phyloP scores from a whole-genome alignment of 345 rosid species.

The Heritiera fomes region DNA sequence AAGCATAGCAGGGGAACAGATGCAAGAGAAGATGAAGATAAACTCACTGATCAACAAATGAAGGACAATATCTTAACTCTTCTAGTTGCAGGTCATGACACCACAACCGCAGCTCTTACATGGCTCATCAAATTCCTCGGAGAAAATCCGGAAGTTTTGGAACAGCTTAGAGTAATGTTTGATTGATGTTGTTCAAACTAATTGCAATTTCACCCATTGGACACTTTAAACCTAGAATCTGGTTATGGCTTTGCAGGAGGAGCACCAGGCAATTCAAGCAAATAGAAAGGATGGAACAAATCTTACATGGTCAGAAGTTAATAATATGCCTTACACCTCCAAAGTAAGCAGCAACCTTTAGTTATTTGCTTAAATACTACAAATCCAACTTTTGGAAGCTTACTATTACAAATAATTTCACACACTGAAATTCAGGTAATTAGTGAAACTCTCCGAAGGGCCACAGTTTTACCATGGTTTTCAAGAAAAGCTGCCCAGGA shows the following conservation, averaged over 20 bases:
- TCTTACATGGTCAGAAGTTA: constrained; percentile 57
- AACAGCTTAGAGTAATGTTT: constrained; percentile 48
- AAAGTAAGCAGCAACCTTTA: constrained; percentile 36
- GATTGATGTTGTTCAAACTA: neutral
- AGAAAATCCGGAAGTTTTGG: constrained; percentile 51
- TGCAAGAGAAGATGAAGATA: constrained; percentile 35
- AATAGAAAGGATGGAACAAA: constrained; percentile 38
- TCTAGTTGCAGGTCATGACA: constrained; percentile 70
- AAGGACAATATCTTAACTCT: constrained; percentile 65
- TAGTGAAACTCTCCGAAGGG: constrained; percentile 60
- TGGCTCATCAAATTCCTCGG: constrained; percentile 61
- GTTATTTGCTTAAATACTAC: neutral
- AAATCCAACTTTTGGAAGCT: neutral
- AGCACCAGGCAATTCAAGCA: constrained; percentile 43
- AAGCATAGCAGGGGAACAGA: constrained; percentile 43
- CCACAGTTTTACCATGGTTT: constrained; percentile 63
- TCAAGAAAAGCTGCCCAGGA: constrained; percentile 67
- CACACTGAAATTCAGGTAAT: constrained; percentile 40
- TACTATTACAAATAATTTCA: neutral
- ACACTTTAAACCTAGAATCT: constrained; percentile 9
- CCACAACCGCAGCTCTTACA: constrained; percentile 68
- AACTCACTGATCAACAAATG: constrained; percentile 56
- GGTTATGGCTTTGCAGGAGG: constrained; percentile 43
- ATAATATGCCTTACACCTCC: constrained; percentile 57
- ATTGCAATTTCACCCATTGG: neutral